Percentiles rank a stretch among this genome's conserved stretches.
Evolutionary conservation across 495 filamentous ascomycete species (phyloP).

Genomic region (Penicillium cinerascens): DNA sequence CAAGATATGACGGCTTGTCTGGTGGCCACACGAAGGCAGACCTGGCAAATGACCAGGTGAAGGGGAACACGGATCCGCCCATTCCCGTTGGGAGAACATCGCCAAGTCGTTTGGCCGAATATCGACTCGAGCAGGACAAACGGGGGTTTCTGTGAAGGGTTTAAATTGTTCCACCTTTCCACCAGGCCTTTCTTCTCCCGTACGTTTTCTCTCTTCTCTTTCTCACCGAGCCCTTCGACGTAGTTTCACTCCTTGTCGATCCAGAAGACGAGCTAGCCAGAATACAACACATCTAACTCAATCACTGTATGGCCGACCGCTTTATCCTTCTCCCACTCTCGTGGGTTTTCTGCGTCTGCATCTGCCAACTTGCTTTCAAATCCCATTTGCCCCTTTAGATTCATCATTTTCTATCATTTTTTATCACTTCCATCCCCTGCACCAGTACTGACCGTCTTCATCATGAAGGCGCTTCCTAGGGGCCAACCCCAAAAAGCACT

Average conservation of each 20-base stretch:
- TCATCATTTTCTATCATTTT: neutral
- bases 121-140: neutral
- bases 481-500: neutral
- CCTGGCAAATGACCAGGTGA: neutral
- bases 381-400: neutral
- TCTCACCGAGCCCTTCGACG: neutral
- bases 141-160: neutral
- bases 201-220: neutral
- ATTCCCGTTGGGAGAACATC: constrained; percentile 1
- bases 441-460: neutral
- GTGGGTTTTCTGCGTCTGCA: neutral
- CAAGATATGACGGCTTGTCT: neutral
- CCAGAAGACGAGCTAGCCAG: neutral
- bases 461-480: neutral
- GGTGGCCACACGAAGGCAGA: neutral
- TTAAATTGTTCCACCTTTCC: neutral
- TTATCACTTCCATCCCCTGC: neutral
- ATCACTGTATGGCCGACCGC: constrained; percentile 14
- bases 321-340: constrained; percentile 1
- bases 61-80: neutral
- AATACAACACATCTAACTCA: neutral
- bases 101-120: neutral
- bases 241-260: neutral
- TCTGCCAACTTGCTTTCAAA: neutral
- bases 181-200: neutral